Evolutionary conservation across 2,329 filamentous ascomycete species (phyloP).

Genomic region (Coniosporium tulheliwenetii): DNA sequence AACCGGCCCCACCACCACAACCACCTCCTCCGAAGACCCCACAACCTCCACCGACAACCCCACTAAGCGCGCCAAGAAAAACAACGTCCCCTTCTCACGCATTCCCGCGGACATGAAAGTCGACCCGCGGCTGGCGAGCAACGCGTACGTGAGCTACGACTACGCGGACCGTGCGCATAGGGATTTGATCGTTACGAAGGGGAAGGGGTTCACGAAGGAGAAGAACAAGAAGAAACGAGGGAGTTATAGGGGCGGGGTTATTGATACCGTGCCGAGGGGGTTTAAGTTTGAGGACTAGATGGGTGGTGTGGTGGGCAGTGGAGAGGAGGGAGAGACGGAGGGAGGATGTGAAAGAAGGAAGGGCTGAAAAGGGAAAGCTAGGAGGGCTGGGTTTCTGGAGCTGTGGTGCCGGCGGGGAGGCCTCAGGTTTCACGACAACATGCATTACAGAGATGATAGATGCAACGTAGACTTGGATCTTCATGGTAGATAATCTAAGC

Average conservation of each 20-base stretch:
- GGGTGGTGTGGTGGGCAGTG: not conserved
- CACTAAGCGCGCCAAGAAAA: constrained; percentile 30
- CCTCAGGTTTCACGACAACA: not conserved
- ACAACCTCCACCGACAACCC: no score
- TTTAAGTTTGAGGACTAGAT: constrained; percentile 82
- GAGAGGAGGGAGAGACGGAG: not conserved
- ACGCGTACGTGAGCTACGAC: constrained; percentile 67
- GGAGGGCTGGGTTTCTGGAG: not conserved
- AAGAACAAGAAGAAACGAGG: constrained; percentile 83
- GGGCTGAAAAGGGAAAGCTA: not conserved
- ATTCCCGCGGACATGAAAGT: constrained; percentile 55
- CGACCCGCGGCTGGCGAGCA: constrained; percentile 56
- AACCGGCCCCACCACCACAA: not conserved
- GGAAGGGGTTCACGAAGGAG: constrained; percentile 97
- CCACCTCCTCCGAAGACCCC: constrained; percentile 1
- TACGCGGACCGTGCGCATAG: constrained; percentile 82
- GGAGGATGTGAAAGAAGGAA: not conserved
- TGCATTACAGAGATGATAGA: not conserved
- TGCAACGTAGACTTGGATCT: no score
- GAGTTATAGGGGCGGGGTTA: constrained; percentile 74
- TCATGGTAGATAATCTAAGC: no score
- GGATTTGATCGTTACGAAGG: constrained; percentile 78
- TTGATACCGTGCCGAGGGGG: constrained; percentile 72
- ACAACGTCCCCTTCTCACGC: constrained; percentile 59
- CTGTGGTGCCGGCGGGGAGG: not conserved